Percentiles rank a stretch among this genome's conserved stretches.
These are phyloP conservation scores for Calonectria henricotiae DNA, from an alignment of 2,329 filamentous ascomycete genomes.

Conservation along the genomic window DNA sequence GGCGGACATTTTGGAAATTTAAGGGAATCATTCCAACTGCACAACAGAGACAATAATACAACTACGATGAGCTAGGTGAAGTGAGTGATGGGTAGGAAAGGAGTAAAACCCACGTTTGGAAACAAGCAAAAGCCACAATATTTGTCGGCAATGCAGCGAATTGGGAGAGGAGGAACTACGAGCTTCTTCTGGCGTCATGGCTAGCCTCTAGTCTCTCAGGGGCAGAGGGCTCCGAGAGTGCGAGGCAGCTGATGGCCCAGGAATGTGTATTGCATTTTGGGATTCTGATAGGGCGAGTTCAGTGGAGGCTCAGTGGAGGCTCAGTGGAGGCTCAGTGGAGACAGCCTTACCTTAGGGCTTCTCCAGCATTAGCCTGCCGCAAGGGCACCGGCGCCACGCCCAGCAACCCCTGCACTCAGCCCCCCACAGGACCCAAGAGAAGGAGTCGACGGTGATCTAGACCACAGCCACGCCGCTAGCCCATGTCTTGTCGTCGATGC, in stretches of 20 bases:
- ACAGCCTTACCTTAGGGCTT: neutral
- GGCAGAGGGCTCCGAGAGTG: neutral
- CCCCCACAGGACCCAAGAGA: neutral
- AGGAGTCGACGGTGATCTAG: neutral
- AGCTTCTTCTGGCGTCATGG: neutral
- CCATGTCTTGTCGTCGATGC: neutral
- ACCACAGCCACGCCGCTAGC: neutral
- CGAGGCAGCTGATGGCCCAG: neutral
- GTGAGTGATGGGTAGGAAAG: neutral
- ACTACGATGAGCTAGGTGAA: neutral
- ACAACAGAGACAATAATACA: neutral
- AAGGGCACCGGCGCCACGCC: conserved; percentile 4
- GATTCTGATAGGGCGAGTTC: conserved; percentile 1
- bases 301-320: no score
- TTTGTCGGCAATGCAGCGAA: neutral
- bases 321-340: neutral
- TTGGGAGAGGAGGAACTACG: neutral
- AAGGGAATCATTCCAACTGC: neutral
- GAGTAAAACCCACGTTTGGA: neutral
- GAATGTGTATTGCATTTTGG: neutral
- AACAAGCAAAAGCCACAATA: conserved; percentile 13
- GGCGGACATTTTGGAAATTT: neutral
- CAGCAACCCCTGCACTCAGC: conserved; percentile 3
- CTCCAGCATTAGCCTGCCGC: no score
- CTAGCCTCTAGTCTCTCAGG: neutral